These are phyloP conservation scores for Trifolium dubium DNA, from an alignment of 306 rosid genomes.

Conservation along the genomic window DNA sequence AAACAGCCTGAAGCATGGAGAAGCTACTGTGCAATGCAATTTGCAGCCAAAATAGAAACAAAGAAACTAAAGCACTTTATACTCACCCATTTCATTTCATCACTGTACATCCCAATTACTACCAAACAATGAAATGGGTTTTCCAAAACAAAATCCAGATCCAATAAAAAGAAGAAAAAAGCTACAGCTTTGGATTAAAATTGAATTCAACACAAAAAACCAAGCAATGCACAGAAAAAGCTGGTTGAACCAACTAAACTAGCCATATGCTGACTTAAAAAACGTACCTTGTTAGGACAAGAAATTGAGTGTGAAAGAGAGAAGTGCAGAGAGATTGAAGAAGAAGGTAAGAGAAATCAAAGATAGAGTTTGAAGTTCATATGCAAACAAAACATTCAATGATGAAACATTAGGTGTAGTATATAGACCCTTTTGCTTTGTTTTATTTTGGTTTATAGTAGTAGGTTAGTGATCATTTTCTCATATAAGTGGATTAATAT, in stretches of 20 bases:
- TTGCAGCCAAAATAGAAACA: neutral
- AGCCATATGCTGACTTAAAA: slow-evolving; percentile 36
- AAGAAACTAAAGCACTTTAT: slow-evolving; percentile 41
- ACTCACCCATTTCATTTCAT: slow-evolving; percentile 31
- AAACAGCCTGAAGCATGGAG: slow-evolving; percentile 23
- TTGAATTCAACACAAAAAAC: slow-evolving; percentile 25
- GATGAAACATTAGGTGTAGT: neutral
- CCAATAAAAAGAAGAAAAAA: slow-evolving; percentile 15
- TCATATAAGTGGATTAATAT: too few relatives aligned
- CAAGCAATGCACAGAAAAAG: slow-evolving; percentile 45
- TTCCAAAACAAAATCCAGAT: slow-evolving; percentile 45
- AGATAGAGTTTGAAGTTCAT: neutral
- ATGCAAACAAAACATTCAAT: slow-evolving; percentile 1
- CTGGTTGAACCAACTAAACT: neutral
- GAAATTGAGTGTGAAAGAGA: slow-evolving; percentile 17
- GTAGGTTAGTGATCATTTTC: too few relatives aligned
- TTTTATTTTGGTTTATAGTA: slow-evolving; percentile 11
- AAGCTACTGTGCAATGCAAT: slow-evolving; percentile 31
- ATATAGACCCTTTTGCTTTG: neutral
- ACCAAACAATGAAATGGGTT: slow-evolving; percentile 32
- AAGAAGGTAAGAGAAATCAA: slow-evolving; percentile 4
- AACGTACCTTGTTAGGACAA: slow-evolving; percentile 47
- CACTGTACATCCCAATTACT: slow-evolving; percentile 37
- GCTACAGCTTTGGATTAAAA: slow-evolving; percentile 29
- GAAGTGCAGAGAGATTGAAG: neutral